phyloP scores from a whole-genome alignment of 2,329 filamentous ascomycete genomes.

The Fusarium solani-melongenae region DNA sequence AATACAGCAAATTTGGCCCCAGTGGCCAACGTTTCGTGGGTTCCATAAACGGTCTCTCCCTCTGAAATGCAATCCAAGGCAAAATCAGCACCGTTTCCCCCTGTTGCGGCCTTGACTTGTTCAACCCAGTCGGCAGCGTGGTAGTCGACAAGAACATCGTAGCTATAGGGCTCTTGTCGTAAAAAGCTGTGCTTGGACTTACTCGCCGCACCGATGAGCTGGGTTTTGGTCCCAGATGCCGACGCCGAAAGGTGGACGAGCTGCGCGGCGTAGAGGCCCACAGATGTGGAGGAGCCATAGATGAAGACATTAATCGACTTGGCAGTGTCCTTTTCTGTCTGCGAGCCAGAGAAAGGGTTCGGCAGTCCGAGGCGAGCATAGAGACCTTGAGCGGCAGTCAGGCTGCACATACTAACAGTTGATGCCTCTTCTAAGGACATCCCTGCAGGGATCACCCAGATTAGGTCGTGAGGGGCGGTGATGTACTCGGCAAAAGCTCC shows the following conservation, averaged over 20 bases:
- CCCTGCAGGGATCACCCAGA: constrained; percentile 49
- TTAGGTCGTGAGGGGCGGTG: constrained; percentile 47
- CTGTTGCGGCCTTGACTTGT: constrained; percentile 41
- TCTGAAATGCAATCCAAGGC: constrained; percentile 55
- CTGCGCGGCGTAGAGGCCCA: constrained; percentile 49
- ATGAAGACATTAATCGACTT: constrained; percentile 40
- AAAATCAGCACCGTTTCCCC: constrained; percentile 47
- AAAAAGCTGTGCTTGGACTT: constrained; percentile 41
- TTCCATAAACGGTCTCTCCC: constrained; percentile 46
- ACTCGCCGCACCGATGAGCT: constrained; percentile 47
- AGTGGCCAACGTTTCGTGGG: constrained; percentile 40
- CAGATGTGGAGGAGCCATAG: constrained; percentile 48
- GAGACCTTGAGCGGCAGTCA: constrained; percentile 57
- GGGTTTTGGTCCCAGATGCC: constrained; percentile 16
- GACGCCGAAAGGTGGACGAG: constrained; percentile 32
- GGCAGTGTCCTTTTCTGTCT: accelerated
- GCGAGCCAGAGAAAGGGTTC: constrained; percentile 44
- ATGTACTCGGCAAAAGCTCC: constrained; percentile 59
- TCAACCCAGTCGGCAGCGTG: constrained; percentile 48
- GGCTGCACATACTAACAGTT: constrained; percentile 52
- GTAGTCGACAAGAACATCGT: constrained; percentile 54
- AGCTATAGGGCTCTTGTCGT: constrained; percentile 48
- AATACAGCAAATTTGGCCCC: constrained; percentile 43
- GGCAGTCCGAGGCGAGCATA: constrained; percentile 51
- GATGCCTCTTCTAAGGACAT: constrained; percentile 52